Evolutionary conservation across 164 flowering plant genomes (phyloP).

Genomic region (Pachysandra terminalis): DNA sequence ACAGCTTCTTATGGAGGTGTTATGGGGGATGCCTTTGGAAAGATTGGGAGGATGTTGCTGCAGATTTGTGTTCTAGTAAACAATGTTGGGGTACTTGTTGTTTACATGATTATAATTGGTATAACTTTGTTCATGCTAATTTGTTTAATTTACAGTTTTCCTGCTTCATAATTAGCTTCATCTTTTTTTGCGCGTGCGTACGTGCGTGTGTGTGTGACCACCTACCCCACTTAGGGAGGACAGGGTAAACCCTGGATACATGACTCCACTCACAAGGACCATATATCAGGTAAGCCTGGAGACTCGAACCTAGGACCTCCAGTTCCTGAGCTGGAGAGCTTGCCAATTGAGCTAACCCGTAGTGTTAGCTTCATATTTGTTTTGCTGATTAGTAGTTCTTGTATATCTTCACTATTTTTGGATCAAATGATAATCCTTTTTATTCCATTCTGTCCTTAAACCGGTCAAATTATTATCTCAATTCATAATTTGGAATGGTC

Average conservation of each 20-base stretch:
- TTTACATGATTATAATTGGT: slow-evolving; percentile 94
- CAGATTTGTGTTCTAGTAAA: slow-evolving; percentile 20
- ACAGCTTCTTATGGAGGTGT: slow-evolving; percentile 26
- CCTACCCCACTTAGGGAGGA: too few relatives aligned
- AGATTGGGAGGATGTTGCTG: slow-evolving; percentile 16
- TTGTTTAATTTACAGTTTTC: not conserved
- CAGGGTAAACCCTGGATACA: too few relatives aligned
- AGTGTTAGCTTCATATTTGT: too few relatives aligned
- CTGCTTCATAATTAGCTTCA: not conserved
- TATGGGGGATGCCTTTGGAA: slow-evolving; percentile 32
- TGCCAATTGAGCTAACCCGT: too few relatives aligned
- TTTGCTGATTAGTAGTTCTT: not conserved
- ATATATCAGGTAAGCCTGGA: too few relatives aligned
- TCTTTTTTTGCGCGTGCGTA: too few relatives aligned
- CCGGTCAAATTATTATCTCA: not conserved
- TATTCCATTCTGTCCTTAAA: not conserved
- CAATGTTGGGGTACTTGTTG: slow-evolving; percentile 73
- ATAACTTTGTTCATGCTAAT: slow-evolving; percentile 14
- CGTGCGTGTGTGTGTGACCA: too few relatives aligned
- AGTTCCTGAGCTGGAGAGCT: too few relatives aligned
- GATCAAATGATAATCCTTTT: not conserved
- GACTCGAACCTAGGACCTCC: too few relatives aligned
- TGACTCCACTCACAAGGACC: too few relatives aligned
- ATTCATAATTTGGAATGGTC: not conserved
- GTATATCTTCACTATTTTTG: not conserved